These are phyloP conservation scores for Inga laurina DNA, from an alignment of 306 rosid genomes.

Conservation along the genomic window DNA sequence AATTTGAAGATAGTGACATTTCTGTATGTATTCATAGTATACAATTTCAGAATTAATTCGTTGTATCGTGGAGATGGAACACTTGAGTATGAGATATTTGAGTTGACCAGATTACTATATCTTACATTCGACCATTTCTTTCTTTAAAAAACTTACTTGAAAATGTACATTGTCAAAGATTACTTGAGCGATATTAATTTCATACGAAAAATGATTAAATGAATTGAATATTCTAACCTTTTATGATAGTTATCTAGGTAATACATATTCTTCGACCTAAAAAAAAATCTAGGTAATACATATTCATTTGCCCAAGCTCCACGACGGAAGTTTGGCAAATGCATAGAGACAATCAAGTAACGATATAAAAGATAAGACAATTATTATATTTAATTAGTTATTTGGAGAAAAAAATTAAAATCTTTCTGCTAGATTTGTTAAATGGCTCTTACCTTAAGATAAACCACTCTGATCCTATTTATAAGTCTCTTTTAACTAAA, in stretches of 20 bases:
- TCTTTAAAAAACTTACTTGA: background rate
- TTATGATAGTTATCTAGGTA: background rate
- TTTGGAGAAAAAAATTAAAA: too few relatives aligned
- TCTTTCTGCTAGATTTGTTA: too few relatives aligned
- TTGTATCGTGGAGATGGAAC: background rate
- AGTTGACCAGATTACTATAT: background rate
- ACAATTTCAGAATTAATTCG: background rate
- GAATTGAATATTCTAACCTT: background rate
- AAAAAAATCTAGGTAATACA: too few relatives aligned
- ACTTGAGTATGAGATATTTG: background rate
- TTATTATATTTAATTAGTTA: too few relatives aligned
- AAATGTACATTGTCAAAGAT: background rate
- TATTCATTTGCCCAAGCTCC: background rate
- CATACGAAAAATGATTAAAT: background rate
- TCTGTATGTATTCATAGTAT: background rate
- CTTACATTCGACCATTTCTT: background rate
- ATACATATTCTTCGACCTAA: too few relatives aligned
- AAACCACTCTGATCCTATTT: too few relatives aligned
- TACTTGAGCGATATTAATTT: background rate
- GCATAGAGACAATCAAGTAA: background rate
- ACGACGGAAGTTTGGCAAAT: background rate
- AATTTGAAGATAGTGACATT: background rate
- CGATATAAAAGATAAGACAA: too few relatives aligned
- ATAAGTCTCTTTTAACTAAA: too few relatives aligned
- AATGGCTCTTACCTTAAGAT: too few relatives aligned